These are phyloP conservation scores for Fusarium sp. DNA, from an alignment of 2,329 filamentous ascomycete species.

Conservation along the genomic window DNA sequence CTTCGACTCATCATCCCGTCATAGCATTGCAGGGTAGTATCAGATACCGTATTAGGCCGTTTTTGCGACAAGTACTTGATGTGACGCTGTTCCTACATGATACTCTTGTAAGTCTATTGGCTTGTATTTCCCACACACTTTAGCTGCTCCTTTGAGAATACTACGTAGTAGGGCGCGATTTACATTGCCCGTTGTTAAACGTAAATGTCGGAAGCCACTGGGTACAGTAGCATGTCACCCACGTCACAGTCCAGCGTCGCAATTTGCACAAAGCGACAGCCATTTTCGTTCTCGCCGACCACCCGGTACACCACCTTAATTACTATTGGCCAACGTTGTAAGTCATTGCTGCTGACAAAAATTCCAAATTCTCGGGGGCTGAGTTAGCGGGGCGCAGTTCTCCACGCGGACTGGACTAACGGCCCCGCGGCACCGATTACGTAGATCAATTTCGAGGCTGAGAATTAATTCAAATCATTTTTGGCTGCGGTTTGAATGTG, in stretches of 20 bases:
- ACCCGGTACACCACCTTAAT: not conserved
- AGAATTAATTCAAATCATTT: slow-evolving; percentile 22
- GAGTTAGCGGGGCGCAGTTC: slow-evolving; percentile 18
- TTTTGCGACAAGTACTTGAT: not conserved
- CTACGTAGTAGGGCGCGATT: too few species aligned
- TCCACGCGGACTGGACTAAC: not conserved
- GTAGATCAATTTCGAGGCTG: slow-evolving; percentile 5
- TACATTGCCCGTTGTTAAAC: not conserved
- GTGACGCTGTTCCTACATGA: not conserved
- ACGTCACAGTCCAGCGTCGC: not conserved
- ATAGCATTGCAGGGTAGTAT: not conserved
- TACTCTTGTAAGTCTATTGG: not conserved
- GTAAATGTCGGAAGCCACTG: not conserved
- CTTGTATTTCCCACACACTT: not conserved
- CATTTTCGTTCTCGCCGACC: not conserved
- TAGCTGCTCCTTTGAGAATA: not conserved
- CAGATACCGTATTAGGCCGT: not conserved
- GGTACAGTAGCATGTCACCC: not conserved
- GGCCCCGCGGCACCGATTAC: slow-evolving; percentile 1
- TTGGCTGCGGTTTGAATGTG: slow-evolving; percentile 16
- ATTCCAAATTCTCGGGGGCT: slow-evolving; percentile 27
- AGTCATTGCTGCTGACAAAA: not conserved
- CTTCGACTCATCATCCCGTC: not conserved
- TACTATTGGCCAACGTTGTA: not conserved
- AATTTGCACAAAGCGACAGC: not conserved